Base-by-base conservation (phyloP, 768 basidiomycete species). In the Psilocybe subaeruginosa region DNA sequence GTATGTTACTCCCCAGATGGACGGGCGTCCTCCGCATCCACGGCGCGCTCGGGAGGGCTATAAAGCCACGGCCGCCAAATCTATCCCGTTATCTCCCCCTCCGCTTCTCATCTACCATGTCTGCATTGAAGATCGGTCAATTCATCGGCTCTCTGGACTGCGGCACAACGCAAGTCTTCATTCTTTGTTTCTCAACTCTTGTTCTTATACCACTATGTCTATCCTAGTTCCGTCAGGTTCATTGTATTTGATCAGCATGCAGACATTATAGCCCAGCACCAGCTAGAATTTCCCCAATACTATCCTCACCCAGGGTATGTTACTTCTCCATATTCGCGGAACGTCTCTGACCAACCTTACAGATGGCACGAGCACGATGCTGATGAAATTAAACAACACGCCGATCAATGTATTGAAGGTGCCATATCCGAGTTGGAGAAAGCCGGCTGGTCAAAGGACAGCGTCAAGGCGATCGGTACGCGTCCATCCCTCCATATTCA, bases 351-450 rank as follows among this genome's bases (percentile, higher is more conserved):
- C 41, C 41, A 43, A 14, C 41, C 14, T 46, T 68, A 4, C 23
- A 91, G 95, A 68, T 98, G 96, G 96, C 97, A 98, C 72, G 95
- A 96, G 64, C 97, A 99, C 74, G 90, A 97, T 71, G 87, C 93
- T 0, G 78, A 82, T 46, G 94, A 95, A 71, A 91, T 99, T 63
- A 85, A 90, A 67, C 76, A 84, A 59, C 83, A 87, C 62, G 89
- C 91, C 48, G 85, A 92, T 30, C 75, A 78, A 51, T 96, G 94
- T 73, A 90, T 99, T 58, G 80, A 85, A 47, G 82, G 84, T 58
- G 88, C 92, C 6, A 82, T 91, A 53, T 82, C 85, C 66, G 78
- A 82, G 55, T 79, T 99, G 65, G 91, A 93, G 69, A 80, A 76
- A 37, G 77, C 80, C 14, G 97, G 95, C 5, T 97, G 90, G 88